phyloP scores from a whole-genome alignment of 495 filamentous ascomycete species.

The Cetradonia linearis region DNA sequence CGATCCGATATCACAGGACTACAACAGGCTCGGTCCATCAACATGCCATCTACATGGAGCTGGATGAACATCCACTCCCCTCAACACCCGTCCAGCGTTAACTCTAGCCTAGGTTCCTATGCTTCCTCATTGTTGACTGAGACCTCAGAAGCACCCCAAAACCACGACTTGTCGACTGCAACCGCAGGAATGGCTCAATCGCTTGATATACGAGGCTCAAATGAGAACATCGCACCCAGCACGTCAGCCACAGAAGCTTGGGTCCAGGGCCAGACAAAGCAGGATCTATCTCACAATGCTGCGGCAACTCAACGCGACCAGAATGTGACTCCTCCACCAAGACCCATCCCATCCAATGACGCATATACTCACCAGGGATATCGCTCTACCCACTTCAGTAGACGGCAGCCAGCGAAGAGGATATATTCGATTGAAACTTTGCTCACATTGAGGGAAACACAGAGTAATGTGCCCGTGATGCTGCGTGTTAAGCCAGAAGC shows the following conservation, averaged over 20 bases:
- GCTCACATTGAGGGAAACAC: conserved; percentile 13
- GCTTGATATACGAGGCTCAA: not conserved
- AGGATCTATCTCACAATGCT: not conserved
- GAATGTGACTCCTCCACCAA: not conserved
- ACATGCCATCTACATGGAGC: not conserved
- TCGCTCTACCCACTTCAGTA: not conserved
- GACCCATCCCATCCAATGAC: not conserved
- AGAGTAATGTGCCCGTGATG: conserved; percentile 17
- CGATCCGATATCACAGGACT: not conserved
- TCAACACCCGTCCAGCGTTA: not conserved
- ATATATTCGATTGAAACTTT: conserved; percentile 18
- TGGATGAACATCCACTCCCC: not conserved
- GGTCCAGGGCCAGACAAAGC: conserved; percentile 1
- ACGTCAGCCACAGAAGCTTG: not conserved
- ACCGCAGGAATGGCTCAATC: not conserved
- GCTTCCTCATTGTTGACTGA: not conserved
- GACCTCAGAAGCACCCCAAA: not conserved
- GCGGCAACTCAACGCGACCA: conserved; percentile 1
- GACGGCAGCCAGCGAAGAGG: not conserved
- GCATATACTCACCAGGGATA: not conserved
- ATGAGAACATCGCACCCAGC: not conserved
- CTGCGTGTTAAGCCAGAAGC: conserved; percentile 20
- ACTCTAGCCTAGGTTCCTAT: conserved; percentile 1
- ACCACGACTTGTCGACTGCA: not conserved
- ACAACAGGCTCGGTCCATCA: not conserved